Base-by-base conservation (phyloP, 805 yeast species). In the Sugiyamaella qingdaonensis region DNA sequence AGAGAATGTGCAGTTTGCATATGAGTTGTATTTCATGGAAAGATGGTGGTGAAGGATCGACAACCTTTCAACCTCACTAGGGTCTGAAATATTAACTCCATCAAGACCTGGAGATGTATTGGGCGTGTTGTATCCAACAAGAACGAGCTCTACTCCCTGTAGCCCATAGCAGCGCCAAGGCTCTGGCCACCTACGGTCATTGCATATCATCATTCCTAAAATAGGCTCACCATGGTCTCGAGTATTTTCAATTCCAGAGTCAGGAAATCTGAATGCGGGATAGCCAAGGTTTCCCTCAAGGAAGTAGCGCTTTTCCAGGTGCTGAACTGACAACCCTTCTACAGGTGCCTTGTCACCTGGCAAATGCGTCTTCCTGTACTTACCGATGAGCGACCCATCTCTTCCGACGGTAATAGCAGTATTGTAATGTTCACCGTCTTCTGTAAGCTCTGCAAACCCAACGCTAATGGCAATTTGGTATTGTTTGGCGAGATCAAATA, bases 151-250 rank as follows among this genome's bases (percentile, higher is more conserved):
- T 70, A 70, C 68, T 8, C 74, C 75, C 60, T 72, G 75, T 10
- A 72, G 57, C 10, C 71, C 74, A 50, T 69, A 70, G 35, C 58
- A 52, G 60, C 75, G 67, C 75, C 75, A 71, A 13, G 74, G 69
- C 52, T 71, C 75, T 4, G 73, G 73, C 75, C 75, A 72, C 60
- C 74, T 69, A 57, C 75, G 64, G 54, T 72, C 75, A 53, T 71
- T 71, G 59, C 75, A 71, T 16, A 72, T 71, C 48, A 71, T 57
- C 68, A 68, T 67, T 43, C 75, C 74, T 13, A 41, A 9, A 21
- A 41, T 41, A 4, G 45, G 45, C 18, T 41, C 45, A 14, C 45
- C 45, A 41, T 41, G 45, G 8, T 41, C 45, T 21, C 68, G 57
- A 18, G 70, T 71, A 27, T 69, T 66, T 59, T 69, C 74, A 34